Conservation (phyloP, 306 rosid species). For the Leucaena leucocephala region DNA sequence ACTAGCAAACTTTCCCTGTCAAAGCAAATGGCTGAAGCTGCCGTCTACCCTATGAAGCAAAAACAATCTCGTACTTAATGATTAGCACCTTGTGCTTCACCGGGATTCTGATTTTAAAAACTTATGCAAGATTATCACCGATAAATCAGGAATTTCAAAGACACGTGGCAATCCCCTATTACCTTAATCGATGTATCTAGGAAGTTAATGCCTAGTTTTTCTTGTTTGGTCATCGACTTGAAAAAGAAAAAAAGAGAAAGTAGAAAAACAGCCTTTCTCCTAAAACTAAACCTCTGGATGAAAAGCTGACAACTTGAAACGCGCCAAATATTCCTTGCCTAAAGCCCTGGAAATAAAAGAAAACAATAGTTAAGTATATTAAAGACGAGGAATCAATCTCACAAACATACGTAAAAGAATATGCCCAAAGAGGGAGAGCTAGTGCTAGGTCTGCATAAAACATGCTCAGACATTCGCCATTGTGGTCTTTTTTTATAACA, state of each 20-base stretch:
- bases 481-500: background rate
- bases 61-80: background rate
- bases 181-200: background rate
- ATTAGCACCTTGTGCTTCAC: background rate
- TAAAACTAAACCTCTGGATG: slow-evolving; percentile 63
- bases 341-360: slow-evolving; percentile 52
- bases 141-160: background rate
- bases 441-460: background rate
- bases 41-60: background rate
- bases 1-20: background rate
- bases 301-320: slow-evolving; percentile 58
- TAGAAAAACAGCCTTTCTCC: background rate
- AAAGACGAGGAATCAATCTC: background rate
- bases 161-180: background rate
- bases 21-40: slow-evolving; percentile 7
- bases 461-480: background rate
- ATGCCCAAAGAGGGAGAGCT: background rate
- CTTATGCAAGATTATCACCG: background rate
- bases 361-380: slow-evolving; percentile 30
- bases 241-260: background rate
- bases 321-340: slow-evolving; percentile 54
- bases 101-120: background rate
- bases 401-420: background rate
- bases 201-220: background rate
- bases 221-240: background rate